A percentile compares a stretch with the other conserved stretches of the same genome.
These are phyloP conservation scores for Sabuloglossum arenarium DNA, from an alignment of 495 filamentous ascomycete species.

Conservation along the genomic window DNA sequence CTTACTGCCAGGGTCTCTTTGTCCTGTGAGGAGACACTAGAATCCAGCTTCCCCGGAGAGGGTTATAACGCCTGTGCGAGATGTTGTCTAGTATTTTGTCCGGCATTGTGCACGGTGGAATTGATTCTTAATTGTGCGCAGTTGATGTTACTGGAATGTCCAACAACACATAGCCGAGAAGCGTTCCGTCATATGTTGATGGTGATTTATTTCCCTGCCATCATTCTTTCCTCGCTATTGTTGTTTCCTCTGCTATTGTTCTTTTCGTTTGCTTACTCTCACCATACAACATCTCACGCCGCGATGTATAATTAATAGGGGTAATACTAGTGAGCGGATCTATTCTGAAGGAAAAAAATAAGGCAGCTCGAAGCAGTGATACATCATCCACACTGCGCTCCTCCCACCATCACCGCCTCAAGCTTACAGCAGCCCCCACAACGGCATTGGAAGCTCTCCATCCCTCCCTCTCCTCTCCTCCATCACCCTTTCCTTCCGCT, in stretches of 20 bases:
- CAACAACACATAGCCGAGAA: too few relatives aligned
- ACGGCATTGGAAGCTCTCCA: neutral
- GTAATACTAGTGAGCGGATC: too few relatives aligned
- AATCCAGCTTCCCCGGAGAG: slow-evolving; percentile 70
- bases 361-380: too few relatives aligned
- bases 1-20: slow-evolving; percentile 97
- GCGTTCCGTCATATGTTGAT: too few relatives aligned
- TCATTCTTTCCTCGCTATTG: too few relatives aligned
- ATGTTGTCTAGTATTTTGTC: slow-evolving; percentile 81
- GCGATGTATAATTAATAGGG: too few relatives aligned
- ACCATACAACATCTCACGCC: too few relatives aligned
- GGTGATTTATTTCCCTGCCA: too few relatives aligned
- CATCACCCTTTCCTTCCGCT: slow-evolving; percentile 22
- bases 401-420: slow-evolving; percentile 2
- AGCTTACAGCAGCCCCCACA: neutral
- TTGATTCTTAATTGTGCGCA: neutral
- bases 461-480: slow-evolving; percentile 11
- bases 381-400: slow-evolving; percentile 13
- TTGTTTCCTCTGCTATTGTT: too few relatives aligned
- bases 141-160: too few relatives aligned
- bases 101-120: slow-evolving; percentile 21
- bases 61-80: slow-evolving; percentile 88
- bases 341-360: too few relatives aligned
- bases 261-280: too few relatives aligned
- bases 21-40: slow-evolving; percentile 90